A percentile compares a stretch with the other conserved stretches of the same genome.
Evolutionary conservation across 176 grass and related monocot genomes (phyloP).

Genomic region (Poa pratensis): DNA sequence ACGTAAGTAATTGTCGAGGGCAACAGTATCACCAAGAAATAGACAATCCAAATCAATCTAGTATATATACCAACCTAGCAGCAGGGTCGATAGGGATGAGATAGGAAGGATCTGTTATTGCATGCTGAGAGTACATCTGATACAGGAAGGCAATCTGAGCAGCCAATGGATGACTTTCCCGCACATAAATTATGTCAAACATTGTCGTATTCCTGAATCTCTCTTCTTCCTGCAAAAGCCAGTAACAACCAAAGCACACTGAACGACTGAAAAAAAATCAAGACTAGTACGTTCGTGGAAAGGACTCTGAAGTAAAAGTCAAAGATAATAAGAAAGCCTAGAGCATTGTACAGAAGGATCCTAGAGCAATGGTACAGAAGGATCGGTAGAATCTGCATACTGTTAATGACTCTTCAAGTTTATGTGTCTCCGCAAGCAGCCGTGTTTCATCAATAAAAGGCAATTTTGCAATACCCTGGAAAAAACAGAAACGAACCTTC

Average conservation of each 20-base stretch:
- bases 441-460: slow-evolving; percentile 91
- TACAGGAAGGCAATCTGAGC: slow-evolving; percentile 70
- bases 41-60: slow-evolving; percentile 43
- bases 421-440: slow-evolving; percentile 75
- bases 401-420: slow-evolving; percentile 83
- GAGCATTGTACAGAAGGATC: not conserved
- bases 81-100: slow-evolving; percentile 64
- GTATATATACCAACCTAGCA: slow-evolving; percentile 68
- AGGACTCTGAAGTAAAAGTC: slow-evolving; percentile 32
- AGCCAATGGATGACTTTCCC: slow-evolving; percentile 70
- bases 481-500: slow-evolving; percentile 41
- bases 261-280: not conserved
- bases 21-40: slow-evolving; percentile 9
- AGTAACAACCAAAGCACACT: slow-evolving; percentile 13
- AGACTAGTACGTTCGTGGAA: slow-evolving; percentile 14
- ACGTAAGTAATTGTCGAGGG: slow-evolving; percentile 29
- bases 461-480: slow-evolving; percentile 95
- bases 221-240: slow-evolving; percentile 81
- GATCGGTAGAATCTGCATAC: slow-evolving; percentile 54
- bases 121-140: slow-evolving; percentile 58
- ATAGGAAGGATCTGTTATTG: slow-evolving; percentile 57
- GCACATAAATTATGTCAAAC: slow-evolving; percentile 87
- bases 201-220: slow-evolving; percentile 83
- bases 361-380: slow-evolving; percentile 23
- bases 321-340: slow-evolving; percentile 25